phyloP scores from a whole-genome alignment of 306 rosid genomes.

The Dryas drummondii region DNA sequence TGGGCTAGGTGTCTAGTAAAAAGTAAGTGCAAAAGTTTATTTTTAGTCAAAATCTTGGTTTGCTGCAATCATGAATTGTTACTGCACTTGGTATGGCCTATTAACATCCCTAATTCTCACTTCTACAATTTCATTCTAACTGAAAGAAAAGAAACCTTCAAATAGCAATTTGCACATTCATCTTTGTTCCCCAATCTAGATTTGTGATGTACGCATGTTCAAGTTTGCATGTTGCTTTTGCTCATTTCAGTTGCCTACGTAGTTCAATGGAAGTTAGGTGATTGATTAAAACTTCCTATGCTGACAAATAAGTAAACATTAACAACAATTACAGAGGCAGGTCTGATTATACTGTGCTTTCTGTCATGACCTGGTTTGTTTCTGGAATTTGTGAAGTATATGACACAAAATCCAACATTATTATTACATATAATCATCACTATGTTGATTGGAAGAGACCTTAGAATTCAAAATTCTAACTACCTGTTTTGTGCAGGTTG shows the following conservation, averaged over 20 bases:
- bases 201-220: not conserved
- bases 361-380: not conserved
- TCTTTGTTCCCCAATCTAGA: not conserved
- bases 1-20: not conserved
- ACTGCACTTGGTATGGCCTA: not conserved
- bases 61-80: not conserved
- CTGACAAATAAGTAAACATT: not conserved
- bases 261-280: not conserved
- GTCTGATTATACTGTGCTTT: not conserved
- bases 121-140: not conserved
- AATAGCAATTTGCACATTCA: not conserved
- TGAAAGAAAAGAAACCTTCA: not conserved
- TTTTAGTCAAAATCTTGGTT: not conserved
- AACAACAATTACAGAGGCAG: not conserved
- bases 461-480: constrained; percentile 22
- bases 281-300: not conserved
- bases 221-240: not conserved
- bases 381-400: not conserved
- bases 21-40: not conserved
- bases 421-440: not conserved
- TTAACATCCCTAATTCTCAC: not conserved
- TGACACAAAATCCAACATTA: not conserved
- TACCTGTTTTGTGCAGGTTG: constrained; percentile 62
- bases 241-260: not conserved
- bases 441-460: not conserved